A percentile compares a stretch with the other conserved stretches of the same genome.
These are phyloP conservation scores for Suhomyces vadensis DNA, from an alignment of 805 yeast genomes.

Conservation along the genomic window DNA sequence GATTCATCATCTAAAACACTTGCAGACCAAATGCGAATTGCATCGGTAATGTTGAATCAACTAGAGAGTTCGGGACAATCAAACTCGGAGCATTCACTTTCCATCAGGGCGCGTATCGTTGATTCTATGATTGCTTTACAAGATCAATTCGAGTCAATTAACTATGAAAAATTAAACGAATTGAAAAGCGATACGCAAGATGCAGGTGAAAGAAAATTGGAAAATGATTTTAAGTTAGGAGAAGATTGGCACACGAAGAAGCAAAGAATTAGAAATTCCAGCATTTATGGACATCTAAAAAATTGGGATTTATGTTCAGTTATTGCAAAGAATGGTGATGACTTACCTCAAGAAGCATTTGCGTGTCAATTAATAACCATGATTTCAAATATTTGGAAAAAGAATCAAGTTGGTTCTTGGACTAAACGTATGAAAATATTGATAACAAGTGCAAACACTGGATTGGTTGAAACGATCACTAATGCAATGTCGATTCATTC, in stretches of 20 bases:
- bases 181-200: slow-evolving; percentile 64
- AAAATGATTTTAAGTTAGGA: slow-evolving; percentile 88
- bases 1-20: slow-evolving; percentile 43
- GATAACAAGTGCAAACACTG: slow-evolving; percentile 87
- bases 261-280: slow-evolving; percentile 73
- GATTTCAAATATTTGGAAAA: slow-evolving; percentile 82
- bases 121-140: slow-evolving; percentile 39
- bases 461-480: slow-evolving; percentile 93
- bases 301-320: slow-evolving; percentile 97
- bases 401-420: slow-evolving; percentile 74
- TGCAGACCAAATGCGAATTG: slow-evolving; percentile 93
- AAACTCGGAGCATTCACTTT: slow-evolving; percentile 38
- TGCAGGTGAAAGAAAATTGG: slow-evolving; percentile 84
- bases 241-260: slow-evolving; percentile 92
- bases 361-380: slow-evolving; percentile 93
- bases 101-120: slow-evolving; percentile 21
- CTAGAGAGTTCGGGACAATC: slow-evolving; percentile 72
- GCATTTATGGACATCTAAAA: slow-evolving; percentile 80
- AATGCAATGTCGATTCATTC: slow-evolving; percentile 94
- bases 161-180: slow-evolving; percentile 42
- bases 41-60: slow-evolving; percentile 92
- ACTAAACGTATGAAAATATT: slow-evolving; percentile 90
- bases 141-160: slow-evolving; percentile 41
- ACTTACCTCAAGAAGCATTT: slow-evolving; percentile 94
- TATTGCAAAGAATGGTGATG: slow-evolving; percentile 95